Conservation (phyloP, 306 rosid genomes). For the Erythrophleum fordii region DNA sequence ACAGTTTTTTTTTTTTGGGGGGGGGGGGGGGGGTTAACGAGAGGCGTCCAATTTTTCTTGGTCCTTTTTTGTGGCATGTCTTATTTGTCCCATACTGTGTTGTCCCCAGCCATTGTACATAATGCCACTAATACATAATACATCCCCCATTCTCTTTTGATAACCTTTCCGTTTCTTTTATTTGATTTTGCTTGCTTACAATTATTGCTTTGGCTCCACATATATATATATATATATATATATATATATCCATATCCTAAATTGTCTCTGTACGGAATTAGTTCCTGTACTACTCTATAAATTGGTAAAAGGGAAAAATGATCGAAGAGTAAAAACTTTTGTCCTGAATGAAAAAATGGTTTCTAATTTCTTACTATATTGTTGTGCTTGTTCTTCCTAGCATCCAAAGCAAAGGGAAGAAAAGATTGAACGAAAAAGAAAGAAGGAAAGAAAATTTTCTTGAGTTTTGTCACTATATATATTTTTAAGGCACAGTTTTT, state of each 20-base stretch:
- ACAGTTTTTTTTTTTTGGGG: too few relatives aligned
- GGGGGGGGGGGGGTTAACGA: background rate
- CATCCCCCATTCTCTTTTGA: constrained; percentile 25
- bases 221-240: too few relatives aligned
- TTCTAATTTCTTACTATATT: background rate
- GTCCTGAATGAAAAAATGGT: background rate
- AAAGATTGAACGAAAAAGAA: background rate
- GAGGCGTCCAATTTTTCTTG: background rate
- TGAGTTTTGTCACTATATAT: constrained; percentile 22
- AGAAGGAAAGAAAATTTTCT: background rate
- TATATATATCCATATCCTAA: background rate
- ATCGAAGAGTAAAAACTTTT: constrained; percentile 1
- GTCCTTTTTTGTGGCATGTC: constrained; percentile 22
- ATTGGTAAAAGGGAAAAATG: background rate
- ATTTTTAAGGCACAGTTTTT: constrained; percentile 12
- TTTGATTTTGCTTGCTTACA: constrained; percentile 15
- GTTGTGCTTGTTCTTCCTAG: constrained; percentile 12
- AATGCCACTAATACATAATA: constrained; percentile 21
- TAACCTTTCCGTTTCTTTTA: background rate
- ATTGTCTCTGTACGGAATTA: constrained; percentile 25
- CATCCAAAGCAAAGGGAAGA: background rate
- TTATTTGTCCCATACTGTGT: constrained; percentile 39
- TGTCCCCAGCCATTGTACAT: constrained; percentile 45
- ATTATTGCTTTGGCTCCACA: background rate
- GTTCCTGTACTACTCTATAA: background rate